These are phyloP conservation scores for Ophiostoma tasmaniense DNA, from an alignment of 2,329 filamentous ascomycete genomes.

Conservation along the genomic window DNA sequence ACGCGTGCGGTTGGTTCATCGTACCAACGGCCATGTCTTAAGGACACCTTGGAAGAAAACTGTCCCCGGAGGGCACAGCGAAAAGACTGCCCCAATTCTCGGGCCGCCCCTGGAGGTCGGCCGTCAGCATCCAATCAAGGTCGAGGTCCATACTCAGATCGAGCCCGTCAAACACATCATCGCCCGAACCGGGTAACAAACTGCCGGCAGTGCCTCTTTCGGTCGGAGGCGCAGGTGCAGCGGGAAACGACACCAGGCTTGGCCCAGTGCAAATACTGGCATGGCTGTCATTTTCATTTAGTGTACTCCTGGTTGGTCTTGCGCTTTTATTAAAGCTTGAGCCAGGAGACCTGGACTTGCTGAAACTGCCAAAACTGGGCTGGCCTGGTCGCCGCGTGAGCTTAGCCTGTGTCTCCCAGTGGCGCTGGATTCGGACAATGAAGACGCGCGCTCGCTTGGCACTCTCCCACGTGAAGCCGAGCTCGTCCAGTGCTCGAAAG, in stretches of 20 bases:
- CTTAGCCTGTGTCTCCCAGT: constrained; percentile 8
- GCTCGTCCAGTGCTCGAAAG: constrained; percentile 14
- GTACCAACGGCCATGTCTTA: no score
- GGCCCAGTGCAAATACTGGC: background rate
- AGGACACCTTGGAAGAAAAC: background rate
- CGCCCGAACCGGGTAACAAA: background rate
- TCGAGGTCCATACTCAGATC: constrained; percentile 9
- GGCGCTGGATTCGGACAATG: constrained; percentile 12
- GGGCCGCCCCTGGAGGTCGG: constrained; percentile 2
- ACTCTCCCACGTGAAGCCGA: background rate
- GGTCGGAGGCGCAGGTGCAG: no score
- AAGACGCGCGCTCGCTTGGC: constrained; percentile 11
- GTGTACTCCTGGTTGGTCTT: background rate
- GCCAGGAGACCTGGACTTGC: background rate
- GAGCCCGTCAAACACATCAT: background rate
- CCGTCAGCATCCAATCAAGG: constrained; percentile 11
- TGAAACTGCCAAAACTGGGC: background rate
- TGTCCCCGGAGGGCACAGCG: background rate
- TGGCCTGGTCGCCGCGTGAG: background rate
- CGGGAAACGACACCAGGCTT: background rate
- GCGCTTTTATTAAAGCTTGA: no score
- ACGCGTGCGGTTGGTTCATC: no score
- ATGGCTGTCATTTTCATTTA: background rate
- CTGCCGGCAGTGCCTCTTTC: no score
- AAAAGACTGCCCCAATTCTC: constrained; percentile 8